Base-by-base conservation (phyloP, 768 basidiomycete genomes). In the Lentinula sp. region DNA sequence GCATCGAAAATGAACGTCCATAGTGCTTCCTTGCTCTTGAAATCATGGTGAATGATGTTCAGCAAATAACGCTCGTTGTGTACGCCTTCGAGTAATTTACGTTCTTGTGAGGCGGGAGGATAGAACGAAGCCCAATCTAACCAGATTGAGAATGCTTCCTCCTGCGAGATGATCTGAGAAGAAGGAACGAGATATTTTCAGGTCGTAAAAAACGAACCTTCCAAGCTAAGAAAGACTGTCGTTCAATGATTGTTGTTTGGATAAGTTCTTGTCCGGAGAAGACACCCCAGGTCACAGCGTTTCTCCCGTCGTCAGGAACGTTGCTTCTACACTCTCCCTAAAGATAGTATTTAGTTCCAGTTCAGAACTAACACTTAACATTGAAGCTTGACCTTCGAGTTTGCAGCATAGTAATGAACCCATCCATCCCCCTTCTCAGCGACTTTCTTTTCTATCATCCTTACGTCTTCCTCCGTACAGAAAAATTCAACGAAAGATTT, bases 401-500 rank as follows among this genome's bases (percentile, higher is more conserved):
- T 92, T 8, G 82, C 91, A 0, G 96, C 95, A 70, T 95, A 92
- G 71, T 85, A 95, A 71, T 92, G 87, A 46, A 98, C 85, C 81
- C 78, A 84, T 8, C 86, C 85, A 51, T 78, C 69, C 21, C 85
- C 85, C 52, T 79, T 76, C 60, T 73, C 78, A 55, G 75, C 70
- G 4, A 88, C 79, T 67, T 76, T 83, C 65, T 75, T 70, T 72
- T 86, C 83, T n/a, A 95, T 80, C 57, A 67, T 68, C 34, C 82
- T 78, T 15, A 92, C 78, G 57, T 87, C 83, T 35, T 74, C 71
- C 65, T 74, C 67, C 62, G 85, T 85, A 53, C 82, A 93, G 70
- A 98, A 98, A 72, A 98, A 98, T 75, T 99, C 97, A 8, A 98
- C 93, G 69, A 98, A 99, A 13, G 88, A 85, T 75, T 99, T 99